Evolutionary conservation across 306 rosid genomes (phyloP), one percentile per base, ranked within the genome.

Genomic region (Citrullus colocynthis): DNA sequence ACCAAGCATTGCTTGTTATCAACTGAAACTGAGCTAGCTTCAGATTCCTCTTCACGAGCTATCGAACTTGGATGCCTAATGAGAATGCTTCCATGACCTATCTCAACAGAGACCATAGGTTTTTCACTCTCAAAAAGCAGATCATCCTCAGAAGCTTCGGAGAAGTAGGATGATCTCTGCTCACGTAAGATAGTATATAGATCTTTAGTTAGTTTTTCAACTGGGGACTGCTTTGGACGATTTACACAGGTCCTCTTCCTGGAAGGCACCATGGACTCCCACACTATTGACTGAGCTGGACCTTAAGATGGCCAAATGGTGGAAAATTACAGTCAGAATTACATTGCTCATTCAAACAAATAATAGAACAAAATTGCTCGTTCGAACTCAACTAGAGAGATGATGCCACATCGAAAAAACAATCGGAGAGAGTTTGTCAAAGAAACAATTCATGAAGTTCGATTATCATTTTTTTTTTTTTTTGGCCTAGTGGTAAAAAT

Each of bases 81-180:
- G 82, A 96, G 97, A 83, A 96, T 85, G 36, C 97, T 92, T 82
- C 99, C 99, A 83, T 96, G 99, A 70, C 99, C 99, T 81, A 92
- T 92, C 90, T 96, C 99, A 80, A 96, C 99, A 70, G 98, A 96
- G 79, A 96, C 98, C 99, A 92, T 88, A 36, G 99, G 98, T 30
- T 88, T 86, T 83, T 89, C 96, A 75, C 90, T 91, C 82, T 89
- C 98, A 42, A 89, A 96, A 85, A 96, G 98, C 73, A 96, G 86
- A 81, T 92, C 99, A 65, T 90, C 97, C 70, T 92, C 93, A 18
- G 99, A 96, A 63, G 99, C 91, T 64, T 86, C 90, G 18, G 97
- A 91, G 85, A 96, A 91, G 86, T 84, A 88, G 39, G 97, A 88
- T 67, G 91, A 91, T 81, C 85, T 92, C 82, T 95, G 99, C 84